Evolutionary conservation across 495 filamentous ascomycete species (phyloP).

Genomic region (Stereocaulon alpinum): DNA sequence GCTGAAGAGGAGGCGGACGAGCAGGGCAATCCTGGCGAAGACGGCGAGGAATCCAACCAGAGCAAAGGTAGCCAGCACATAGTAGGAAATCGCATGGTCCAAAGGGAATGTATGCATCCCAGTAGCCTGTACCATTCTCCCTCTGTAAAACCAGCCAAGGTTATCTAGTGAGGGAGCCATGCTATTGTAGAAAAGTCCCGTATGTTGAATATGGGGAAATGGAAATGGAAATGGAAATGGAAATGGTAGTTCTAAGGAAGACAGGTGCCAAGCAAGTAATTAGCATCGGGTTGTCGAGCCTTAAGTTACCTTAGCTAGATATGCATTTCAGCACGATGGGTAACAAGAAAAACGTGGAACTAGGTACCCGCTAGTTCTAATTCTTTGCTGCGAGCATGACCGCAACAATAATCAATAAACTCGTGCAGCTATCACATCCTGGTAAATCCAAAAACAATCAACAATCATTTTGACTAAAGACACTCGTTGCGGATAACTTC

Average conservation of each 20-base stretch:
- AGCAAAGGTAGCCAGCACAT: constrained; percentile 3
- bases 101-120: not conserved
- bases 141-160: constrained; percentile 13
- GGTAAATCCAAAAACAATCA: too few species aligned
- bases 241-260: too few species aligned
- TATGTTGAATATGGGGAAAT: not conserved
- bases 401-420: too few species aligned
- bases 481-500: too few species aligned
- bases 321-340: too few species aligned
- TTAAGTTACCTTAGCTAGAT: too few species aligned
- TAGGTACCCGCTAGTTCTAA: too few species aligned
- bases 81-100: not conserved
- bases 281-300: not conserved
- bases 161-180: constrained; percentile 16
- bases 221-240: too few species aligned
- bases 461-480: too few species aligned
- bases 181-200: not conserved
- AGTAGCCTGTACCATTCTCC: not conserved
- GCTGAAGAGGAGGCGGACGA: constrained; percentile 56
- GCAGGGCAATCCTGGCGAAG: constrained; percentile 45
- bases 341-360: too few species aligned
- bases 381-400: too few species aligned
- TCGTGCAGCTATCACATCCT: too few species aligned
- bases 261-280: not conserved
- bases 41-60: constrained; percentile 23